Evolutionary conservation across 1,139 yeast species (phyloP).

Genomic region (Candida sp.): DNA sequence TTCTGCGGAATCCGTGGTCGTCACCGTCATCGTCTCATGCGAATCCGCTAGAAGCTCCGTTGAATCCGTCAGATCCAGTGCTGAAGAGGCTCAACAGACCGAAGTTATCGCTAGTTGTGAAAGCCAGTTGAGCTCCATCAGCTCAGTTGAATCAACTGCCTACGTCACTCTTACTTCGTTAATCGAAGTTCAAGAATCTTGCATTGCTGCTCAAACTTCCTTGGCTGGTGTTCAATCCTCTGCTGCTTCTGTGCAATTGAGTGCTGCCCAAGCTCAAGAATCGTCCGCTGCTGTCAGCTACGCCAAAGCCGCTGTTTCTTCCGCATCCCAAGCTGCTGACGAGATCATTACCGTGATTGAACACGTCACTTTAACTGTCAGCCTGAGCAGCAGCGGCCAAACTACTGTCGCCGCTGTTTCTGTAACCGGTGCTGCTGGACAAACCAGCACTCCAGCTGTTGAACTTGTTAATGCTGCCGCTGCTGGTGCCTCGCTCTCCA

Average conservation of each 20-base stretch:
- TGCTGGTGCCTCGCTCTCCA: not conserved
- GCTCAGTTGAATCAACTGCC: slow-evolving; percentile 10
- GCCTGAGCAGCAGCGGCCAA: slow-evolving; percentile 1
- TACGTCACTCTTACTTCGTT: slow-evolving; percentile 8
- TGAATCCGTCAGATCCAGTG: too few relatives aligned
- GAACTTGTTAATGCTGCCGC: not conserved
- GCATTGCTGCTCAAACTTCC: slow-evolving; percentile 9
- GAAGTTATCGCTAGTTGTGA: slow-evolving; percentile 4
- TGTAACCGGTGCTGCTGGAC: not conserved
- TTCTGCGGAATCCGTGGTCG: slow-evolving; percentile 7
- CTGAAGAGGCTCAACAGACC: too few relatives aligned
- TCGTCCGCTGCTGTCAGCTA: slow-evolving; percentile 6
- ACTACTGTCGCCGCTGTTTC: not conserved
- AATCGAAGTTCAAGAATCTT: slow-evolving; percentile 6
- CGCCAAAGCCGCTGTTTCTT: slow-evolving; percentile 10
- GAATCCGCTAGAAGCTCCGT: slow-evolving; percentile 13
- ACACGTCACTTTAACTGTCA: not conserved
- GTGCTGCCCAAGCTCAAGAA: slow-evolving; percentile 10
- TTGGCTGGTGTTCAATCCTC: slow-evolving; percentile 10
- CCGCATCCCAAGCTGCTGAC: slow-evolving; percentile 12
- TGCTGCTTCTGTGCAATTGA: slow-evolving; percentile 13
- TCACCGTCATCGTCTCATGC: slow-evolving; percentile 13
- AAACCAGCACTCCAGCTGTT: too few relatives aligned
- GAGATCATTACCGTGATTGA: slow-evolving; percentile 5
- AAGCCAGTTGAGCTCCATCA: slow-evolving; percentile 8